Evolutionary conservation across 176 grass and related monocot genomes (phyloP).

Genomic region (Raddia guianensis): DNA sequence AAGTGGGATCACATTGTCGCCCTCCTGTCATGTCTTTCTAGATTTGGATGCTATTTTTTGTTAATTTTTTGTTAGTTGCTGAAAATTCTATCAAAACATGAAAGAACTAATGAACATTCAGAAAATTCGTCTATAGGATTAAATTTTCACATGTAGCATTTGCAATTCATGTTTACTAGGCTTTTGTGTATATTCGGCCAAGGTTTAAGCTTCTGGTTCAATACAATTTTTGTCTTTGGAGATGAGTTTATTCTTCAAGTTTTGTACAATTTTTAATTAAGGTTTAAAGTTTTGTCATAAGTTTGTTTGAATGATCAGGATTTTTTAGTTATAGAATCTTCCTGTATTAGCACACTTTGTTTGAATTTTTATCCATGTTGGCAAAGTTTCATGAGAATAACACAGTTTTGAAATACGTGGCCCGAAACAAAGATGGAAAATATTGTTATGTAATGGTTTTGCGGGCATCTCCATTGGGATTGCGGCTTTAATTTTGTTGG

Average conservation of each 20-base stretch:
- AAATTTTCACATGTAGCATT: not conserved
- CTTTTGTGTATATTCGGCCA: not conserved
- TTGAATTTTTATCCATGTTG: not conserved
- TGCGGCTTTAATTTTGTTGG: not conserved
- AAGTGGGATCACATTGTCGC: not conserved
- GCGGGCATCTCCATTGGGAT: not conserved
- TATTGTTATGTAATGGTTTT: not conserved
- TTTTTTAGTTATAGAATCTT: not conserved
- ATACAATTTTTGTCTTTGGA: slow-evolving; percentile 13
- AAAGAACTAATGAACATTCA: not conserved
- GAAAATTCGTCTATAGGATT: not conserved
- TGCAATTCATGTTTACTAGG: not conserved
- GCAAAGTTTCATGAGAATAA: slow-evolving; percentile 5
- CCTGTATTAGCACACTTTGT: not conserved
- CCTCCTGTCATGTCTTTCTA: not conserved
- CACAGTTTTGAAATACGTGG: not conserved
- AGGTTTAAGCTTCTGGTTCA: slow-evolving; percentile 10
- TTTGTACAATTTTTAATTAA: not conserved
- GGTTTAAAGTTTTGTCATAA: slow-evolving; percentile 17
- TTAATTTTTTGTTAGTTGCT: slow-evolving; percentile 1
- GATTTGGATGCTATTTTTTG: not conserved
- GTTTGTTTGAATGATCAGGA: not conserved
- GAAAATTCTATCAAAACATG: not conserved
- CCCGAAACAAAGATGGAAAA: not conserved
- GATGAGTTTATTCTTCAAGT: not conserved